These are phyloP conservation scores for Allantophomopsis cytisporea DNA, from an alignment of 2,329 filamentous ascomycete species.

Conservation along the genomic window DNA sequence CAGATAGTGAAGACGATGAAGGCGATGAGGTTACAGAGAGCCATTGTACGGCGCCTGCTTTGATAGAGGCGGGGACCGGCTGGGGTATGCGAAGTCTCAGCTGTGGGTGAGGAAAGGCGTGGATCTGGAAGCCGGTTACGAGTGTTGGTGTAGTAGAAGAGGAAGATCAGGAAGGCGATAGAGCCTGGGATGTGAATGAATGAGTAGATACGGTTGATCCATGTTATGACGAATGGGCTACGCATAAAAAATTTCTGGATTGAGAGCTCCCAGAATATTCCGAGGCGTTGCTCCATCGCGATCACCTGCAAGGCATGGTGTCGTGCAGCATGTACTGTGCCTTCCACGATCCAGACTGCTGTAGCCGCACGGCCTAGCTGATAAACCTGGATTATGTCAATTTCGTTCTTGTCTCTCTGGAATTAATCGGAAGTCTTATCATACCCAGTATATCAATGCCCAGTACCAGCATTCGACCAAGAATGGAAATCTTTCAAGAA, in stretches of 20 bases:
- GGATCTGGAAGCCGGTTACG: slow-evolving; percentile 31
- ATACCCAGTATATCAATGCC: slow-evolving; percentile 65
- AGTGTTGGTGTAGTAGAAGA: slow-evolving; percentile 59
- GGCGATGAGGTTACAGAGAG: slow-evolving; percentile 42
- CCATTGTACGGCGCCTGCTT: slow-evolving; percentile 39
- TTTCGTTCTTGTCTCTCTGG: not conserved
- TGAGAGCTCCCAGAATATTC: slow-evolving; percentile 50
- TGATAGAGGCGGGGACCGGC: slow-evolving; percentile 38
- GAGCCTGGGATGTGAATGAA: slow-evolving; percentile 70
- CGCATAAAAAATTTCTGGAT: slow-evolving; percentile 44
- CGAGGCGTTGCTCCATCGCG: slow-evolving; percentile 47
- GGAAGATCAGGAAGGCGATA: slow-evolving; percentile 52
- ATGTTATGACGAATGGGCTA: slow-evolving; percentile 43
- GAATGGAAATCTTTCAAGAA: slow-evolving; percentile 57
- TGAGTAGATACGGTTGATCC: slow-evolving; percentile 61
- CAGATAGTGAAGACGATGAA: slow-evolving; percentile 44
- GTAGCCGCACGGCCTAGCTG: slow-evolving; percentile 62
- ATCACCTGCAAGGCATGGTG: slow-evolving; percentile 56
- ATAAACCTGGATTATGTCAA: slow-evolving; percentile 39
- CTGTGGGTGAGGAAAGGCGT: slow-evolving; percentile 22
- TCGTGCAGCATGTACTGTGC: slow-evolving; percentile 54
- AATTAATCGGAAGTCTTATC: slow-evolving; percentile 9
- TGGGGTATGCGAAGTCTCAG: slow-evolving; percentile 22
- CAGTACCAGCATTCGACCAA: slow-evolving; percentile 67
- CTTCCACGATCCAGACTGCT: slow-evolving; percentile 53